Conservation (phyloP, 768 basidiomycete species). For the Termitomyces sp. region DNA sequence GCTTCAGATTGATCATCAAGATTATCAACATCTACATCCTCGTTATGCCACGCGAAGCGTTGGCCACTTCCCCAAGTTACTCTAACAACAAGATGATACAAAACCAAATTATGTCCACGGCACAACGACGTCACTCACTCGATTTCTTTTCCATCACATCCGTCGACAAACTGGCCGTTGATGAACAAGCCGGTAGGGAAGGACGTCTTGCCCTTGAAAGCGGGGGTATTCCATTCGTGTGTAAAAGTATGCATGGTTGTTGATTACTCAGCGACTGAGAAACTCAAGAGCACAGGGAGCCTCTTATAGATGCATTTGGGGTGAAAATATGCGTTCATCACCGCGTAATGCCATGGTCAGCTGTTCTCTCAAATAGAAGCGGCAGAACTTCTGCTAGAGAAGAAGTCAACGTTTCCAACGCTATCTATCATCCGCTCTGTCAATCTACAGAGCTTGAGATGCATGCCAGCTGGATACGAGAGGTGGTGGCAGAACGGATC, state of each 20-base stretch:
- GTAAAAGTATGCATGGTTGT: constrained; percentile 31
- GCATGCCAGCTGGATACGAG: not conserved
- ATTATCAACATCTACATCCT: too few relatives aligned
- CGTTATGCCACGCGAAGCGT: too few relatives aligned
- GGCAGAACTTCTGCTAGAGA: not conserved
- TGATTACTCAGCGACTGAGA: not conserved
- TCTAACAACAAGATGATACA: too few relatives aligned
- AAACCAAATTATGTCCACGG: not conserved
- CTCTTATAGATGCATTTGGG: not conserved
- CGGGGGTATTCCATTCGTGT: constrained; percentile 48
- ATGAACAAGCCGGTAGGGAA: constrained; percentile 75
- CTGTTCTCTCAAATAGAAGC: not conserved
- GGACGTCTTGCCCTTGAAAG: constrained; percentile 55
- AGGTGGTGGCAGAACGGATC: not conserved
- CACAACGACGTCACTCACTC: constrained; percentile 42
- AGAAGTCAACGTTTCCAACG: not conserved
- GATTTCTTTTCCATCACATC: constrained; percentile 49
- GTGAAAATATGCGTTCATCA: not conserved
- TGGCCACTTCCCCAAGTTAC: too few relatives aligned
- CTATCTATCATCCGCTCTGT: not conserved
- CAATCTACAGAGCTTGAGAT: too few relatives aligned
- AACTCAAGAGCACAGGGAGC: too few relatives aligned
- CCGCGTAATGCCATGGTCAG: not conserved
- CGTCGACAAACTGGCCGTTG: constrained; percentile 62
- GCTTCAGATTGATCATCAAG: too few relatives aligned